Evolutionary conservation across 148 eudicot genomes (phyloP), one percentile per base, ranked within the genome.

Genomic region (Fagopyrum tataricum): DNA sequence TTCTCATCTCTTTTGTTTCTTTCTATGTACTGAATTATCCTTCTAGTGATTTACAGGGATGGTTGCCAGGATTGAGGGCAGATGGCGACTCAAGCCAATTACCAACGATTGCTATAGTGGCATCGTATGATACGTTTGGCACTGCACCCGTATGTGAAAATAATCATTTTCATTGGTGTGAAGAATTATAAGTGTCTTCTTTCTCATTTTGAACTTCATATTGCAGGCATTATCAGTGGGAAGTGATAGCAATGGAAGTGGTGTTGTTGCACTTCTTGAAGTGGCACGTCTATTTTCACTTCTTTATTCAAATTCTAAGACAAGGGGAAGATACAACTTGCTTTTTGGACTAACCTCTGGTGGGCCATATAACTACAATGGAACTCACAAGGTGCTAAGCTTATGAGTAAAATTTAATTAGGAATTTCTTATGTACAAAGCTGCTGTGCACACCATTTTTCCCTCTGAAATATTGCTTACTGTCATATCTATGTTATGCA

Each of bases 231-330:
- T 96, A 64, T 96, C 99, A 64, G 89, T 87, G 77, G 99, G 99
- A 66, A 95, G 92, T 80, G 99, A 96, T 78, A 92, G 99, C 89
- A 96, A 87, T 74, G 99, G 97, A 79, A 96, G 97, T 84, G 99
- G 99, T 53, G 89, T 92, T 78, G 99, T 84, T 76, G 90, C 88
- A 46, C 95, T 96, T 70, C 85, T 96, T 75, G 99, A 96, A 85
- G 85, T 92, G 61, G 99, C 97, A 76, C 81, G 99, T 56, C 76
- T 96, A 58, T 96, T 92, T 81, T 96, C 99, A 64, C 71, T 77
- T 74, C 75, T 96, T 66, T 96, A 96, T 85, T 92, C 99, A 71
- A 90, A 88, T 77, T 97, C 99, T 55, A 92, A 83, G 80, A 96
- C 97, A 51, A 89, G 96, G 81, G 99, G 97, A 76, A 86, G 90